phyloP scores from a whole-genome alignment of 306 rosid genomes.

The Cajanus cajan region DNA sequence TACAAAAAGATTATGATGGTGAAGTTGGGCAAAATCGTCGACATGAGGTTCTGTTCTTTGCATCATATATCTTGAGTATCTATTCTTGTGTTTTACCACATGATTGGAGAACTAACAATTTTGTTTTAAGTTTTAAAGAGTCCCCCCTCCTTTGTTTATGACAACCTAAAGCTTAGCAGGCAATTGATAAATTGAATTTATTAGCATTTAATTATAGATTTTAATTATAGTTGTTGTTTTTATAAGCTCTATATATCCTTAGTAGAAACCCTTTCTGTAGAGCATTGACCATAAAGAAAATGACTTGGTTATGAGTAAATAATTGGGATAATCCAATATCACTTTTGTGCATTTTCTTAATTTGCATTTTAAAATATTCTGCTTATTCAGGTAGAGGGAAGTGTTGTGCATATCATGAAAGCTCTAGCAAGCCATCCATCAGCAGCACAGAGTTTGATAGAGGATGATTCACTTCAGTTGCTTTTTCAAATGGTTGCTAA shows the following conservation, averaged over 20 bases:
- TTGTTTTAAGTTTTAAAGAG: conserved; percentile 1
- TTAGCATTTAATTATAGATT: conserved; percentile 7
- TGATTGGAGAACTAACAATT: not conserved
- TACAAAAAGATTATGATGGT: conserved; percentile 44
- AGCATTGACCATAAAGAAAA: conserved; percentile 11
- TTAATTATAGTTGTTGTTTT: not conserved
- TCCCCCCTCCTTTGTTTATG: not conserved
- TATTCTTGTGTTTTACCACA: not conserved
- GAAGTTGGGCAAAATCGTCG: conserved; percentile 57
- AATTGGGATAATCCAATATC: not conserved
- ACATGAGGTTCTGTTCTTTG: conserved; percentile 77
- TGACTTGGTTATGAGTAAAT: conserved; percentile 1
- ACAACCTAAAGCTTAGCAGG: not conserved
- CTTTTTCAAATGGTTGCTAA: conserved; percentile 94
- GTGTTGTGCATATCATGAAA: conserved; percentile 97
- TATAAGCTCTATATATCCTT: not conserved
- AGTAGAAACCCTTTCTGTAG: not conserved
- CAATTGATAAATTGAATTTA: conserved; percentile 12
- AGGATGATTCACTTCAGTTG: conserved; percentile 89
- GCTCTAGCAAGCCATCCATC: conserved; percentile 93
- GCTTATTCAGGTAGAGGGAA: conserved; percentile 81
- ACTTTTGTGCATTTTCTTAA: not conserved
- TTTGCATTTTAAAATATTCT: conserved; percentile 29
- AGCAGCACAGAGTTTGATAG: conserved; percentile 92
- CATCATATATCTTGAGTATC: conserved; percentile 15